These are phyloP conservation scores for Imleria badia DNA, from an alignment of 768 basidiomycete genomes.

Conservation along the genomic window DNA sequence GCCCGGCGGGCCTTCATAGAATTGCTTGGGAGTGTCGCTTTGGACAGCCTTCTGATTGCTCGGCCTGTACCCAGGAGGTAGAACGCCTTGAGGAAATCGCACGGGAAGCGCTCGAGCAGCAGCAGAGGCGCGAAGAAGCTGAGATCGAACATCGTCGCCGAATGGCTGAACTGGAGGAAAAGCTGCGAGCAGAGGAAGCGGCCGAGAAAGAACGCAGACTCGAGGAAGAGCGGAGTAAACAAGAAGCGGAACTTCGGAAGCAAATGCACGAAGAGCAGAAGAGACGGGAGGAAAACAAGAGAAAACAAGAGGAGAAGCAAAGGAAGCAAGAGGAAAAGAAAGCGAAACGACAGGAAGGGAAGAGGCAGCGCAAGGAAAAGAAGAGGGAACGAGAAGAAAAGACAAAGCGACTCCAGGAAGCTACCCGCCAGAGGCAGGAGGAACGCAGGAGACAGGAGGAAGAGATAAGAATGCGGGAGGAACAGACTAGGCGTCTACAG, in stretches of 20 bases:
- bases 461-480: too few species aligned
- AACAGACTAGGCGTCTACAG: too few species aligned
- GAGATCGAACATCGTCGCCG: constrained; percentile 38
- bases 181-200: constrained; percentile 25
- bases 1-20: constrained; percentile 43
- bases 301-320: neutral
- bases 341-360: too few species aligned
- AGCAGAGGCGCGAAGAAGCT: constrained; percentile 44
- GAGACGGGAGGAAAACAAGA: too few species aligned
- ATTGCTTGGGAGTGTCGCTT: constrained; percentile 44
- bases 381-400: constrained; percentile 43
- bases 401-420: constrained; percentile 8
- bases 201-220: neutral
- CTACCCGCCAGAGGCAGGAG: too few species aligned
- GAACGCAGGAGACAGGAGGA: neutral
- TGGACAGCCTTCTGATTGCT: constrained; percentile 37
- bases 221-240: constrained; percentile 29
- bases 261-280: neutral
- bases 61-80: constrained; percentile 41
- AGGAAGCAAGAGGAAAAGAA: neutral
- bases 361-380: neutral
- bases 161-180: constrained; percentile 43
- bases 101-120: constrained; percentile 35
- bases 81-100: constrained; percentile 39
- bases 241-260: constrained; percentile 37